Evolutionary conservation across 2,329 filamentous ascomycete species (phyloP), one percentile per base, ranked within the genome.

Genomic region (Pseudocercospora fijiensis): DNA sequence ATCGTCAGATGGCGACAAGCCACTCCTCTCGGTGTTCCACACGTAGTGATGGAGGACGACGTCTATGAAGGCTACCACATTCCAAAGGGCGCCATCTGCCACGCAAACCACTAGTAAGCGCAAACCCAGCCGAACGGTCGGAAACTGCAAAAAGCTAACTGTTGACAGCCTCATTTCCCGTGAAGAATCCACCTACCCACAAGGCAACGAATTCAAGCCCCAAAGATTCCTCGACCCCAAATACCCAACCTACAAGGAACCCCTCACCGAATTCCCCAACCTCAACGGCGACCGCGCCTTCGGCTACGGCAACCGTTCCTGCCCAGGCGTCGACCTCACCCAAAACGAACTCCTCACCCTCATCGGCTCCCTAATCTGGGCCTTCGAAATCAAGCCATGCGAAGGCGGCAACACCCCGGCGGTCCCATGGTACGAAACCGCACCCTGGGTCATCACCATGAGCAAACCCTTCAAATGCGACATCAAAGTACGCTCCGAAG

Each of bases 1-100:
- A 69, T 72, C 11, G 61, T 76, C 1, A 70, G 75, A 41, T 77
- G 75, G 75, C 65, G 73, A 30, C 73, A 75, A 55, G 67, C 73
- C 4, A 75, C 72, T 26, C 72, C 72, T 41, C 83, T 86, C 24
- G 76, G 76, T 41, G 75, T 77, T 7, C 74, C 75, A 3, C 76
- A 77, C 65, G 72, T 73, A 4, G 70, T 71, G 1, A 70, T 75
- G 22, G 73, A 76, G 57, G 76, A 78, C 41, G 73, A 77, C 63
- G 71, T 75, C 57, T 77, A 77, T 66, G 72, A 75, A 22, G 76
- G 76, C 63, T 75, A 75, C 64, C 72, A 73, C 60, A 77, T 78
- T 53, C 73, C 73, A 45, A 77, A 77, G 65, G 76, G 75, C 61
- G 70, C 75, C 41, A 74, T 75, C 30, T 65, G 73, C 45, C 73